Evolutionary conservation across 192 early-diverging fungal species (phyloP), one percentile per base, ranked within the genome.

Genomic region (Coemansia sp.): DNA sequence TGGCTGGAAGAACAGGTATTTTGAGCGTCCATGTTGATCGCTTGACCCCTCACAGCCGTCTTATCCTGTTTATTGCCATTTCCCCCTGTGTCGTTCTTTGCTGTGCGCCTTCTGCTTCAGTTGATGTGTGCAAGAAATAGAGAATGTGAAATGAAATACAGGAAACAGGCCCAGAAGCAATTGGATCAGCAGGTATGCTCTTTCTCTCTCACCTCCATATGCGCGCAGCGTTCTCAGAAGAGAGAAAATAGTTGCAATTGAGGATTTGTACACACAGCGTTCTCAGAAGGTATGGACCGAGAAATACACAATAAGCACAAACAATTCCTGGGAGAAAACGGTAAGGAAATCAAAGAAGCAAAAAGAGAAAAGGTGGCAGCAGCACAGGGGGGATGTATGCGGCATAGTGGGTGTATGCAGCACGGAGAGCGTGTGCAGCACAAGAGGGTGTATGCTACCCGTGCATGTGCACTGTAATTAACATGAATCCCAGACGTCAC

Each of bases 401-500:
- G 26, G 21, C 42, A 19, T 26, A 45, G 15, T 48, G 22, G 7
- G 6, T 16, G n/a, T n/a, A 54, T 19, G 51, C 51, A 54, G 9
- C 16, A 19, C 18, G 16, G 8, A 12, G 21, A 16, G 37, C 9
- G 54, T 21, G 54, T 10, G 37, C 21, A 19, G 22, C 22, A 47
- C 21, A 47, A 36, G 47, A n/a, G 42, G 36, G 22, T 37, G 43
- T n/a, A 62, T 26, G 16, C 46, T 47, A 62, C 43, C 47, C 42
- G 61, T 47, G 61, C 61, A 62, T 47, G 32, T 15, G 15, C 32
- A 43, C 21, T 36, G 32, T 22, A 62, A 36, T 32, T 41, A 47
- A 47, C 36, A 62, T 5, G 16, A n/a, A 18, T 32, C 18, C 26
- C 26, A 26, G 37, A n/a, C 32, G 43, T 47, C 26, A 62, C 18